phyloP scores from a whole-genome alignment of 495 filamentous ascomycete genomes.

The Aspergillus asperescens region DNA sequence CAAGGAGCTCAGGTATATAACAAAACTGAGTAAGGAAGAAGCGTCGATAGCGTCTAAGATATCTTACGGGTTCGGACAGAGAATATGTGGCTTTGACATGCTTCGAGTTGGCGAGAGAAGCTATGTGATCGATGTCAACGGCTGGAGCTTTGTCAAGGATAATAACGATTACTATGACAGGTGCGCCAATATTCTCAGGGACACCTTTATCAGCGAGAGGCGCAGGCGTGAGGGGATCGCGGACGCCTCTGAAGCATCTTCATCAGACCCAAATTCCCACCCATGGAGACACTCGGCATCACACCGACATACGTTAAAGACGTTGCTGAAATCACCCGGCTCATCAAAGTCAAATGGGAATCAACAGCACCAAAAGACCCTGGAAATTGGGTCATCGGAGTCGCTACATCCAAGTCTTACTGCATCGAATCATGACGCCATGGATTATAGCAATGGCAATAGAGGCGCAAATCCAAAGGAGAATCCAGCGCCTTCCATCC shows the following conservation, averaged over 20 bases:
- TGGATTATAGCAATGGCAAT: conserved; percentile 21
- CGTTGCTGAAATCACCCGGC: conserved; percentile 61
- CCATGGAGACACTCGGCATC: conserved; percentile 32
- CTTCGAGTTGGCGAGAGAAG: conserved; percentile 81
- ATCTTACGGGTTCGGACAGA: conserved; percentile 85
- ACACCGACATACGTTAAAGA: conserved; percentile 47
- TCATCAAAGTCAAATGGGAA: conserved; percentile 54
- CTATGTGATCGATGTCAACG: conserved; percentile 98
- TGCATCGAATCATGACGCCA: conserved; percentile 46
- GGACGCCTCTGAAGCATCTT: conserved; percentile 32
- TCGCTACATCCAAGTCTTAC: conserved; percentile 40
- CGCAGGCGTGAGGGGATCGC: conserved; percentile 43
- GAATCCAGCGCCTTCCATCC: conserved; percentile 18
- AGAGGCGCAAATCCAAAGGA: conserved; percentile 24
- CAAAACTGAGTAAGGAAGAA: conserved; percentile 74
- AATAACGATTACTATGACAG: conserved; percentile 98
- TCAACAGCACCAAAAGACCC: conserved; percentile 34
- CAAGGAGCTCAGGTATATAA: conserved; percentile 95
- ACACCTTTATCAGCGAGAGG: conserved; percentile 79
- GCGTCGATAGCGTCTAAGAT: conserved; percentile 82
- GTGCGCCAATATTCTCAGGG: conserved; percentile 74
- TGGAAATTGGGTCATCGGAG: conserved; percentile 40
- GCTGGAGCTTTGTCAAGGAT: conserved; percentile 99
- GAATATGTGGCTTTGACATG: conserved; percentile 95
- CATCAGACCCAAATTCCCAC: conserved; percentile 28